phyloP scores from a whole-genome alignment of 495 filamentous ascomycete species.

The Darksidea phi region DNA sequence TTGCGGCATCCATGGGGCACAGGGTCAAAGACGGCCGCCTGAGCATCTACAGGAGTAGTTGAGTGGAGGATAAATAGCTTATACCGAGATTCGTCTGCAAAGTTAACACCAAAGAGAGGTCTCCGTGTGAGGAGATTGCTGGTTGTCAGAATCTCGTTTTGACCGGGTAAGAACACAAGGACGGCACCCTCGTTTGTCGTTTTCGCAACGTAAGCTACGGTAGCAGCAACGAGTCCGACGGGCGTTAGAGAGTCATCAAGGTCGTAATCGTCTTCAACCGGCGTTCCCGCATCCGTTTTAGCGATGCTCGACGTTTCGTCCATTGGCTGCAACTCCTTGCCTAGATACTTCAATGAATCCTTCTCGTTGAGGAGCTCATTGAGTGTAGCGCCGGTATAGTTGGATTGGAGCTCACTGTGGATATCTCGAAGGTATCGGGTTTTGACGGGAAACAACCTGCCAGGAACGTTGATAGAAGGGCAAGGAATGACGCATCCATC shows the following conservation, averaged over 20 bases:
- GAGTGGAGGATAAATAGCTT: conserved; percentile 56
- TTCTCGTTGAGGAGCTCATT: neutral
- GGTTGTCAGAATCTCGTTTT: conserved; percentile 51
- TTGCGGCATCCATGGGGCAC: conserved; percentile 53
- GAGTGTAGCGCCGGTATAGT: conserved; percentile 22
- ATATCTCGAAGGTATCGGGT: conserved; percentile 55
- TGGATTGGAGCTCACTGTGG: conserved; percentile 42
- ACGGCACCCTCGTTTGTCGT: conserved; percentile 55
- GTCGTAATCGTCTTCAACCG: conserved; percentile 21
- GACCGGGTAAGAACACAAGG: conserved; percentile 59
- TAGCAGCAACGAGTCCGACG: conserved; percentile 48
- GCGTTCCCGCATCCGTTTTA: neutral
- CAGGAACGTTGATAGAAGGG: conserved; percentile 56
- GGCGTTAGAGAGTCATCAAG: conserved; percentile 47
- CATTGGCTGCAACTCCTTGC: neutral
- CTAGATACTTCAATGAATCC: neutral
- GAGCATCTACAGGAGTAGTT: conserved; percentile 45
- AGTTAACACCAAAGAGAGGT: conserved; percentile 45
- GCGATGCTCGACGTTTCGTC: too few relatives aligned
- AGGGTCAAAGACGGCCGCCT: conserved; percentile 50
- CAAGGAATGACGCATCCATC: conserved; percentile 38
- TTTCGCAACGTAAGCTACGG: conserved; percentile 53
- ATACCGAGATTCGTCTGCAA: conserved; percentile 48
- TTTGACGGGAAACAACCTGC: conserved; percentile 56
- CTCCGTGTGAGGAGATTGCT: conserved; percentile 38